A percentile compares a stretch with the other conserved stretches of the same genome.
These are phyloP conservation scores for Pseudocercospora crystallina DNA, from an alignment of 2,329 filamentous ascomycete genomes.

Conservation along the genomic window DNA sequence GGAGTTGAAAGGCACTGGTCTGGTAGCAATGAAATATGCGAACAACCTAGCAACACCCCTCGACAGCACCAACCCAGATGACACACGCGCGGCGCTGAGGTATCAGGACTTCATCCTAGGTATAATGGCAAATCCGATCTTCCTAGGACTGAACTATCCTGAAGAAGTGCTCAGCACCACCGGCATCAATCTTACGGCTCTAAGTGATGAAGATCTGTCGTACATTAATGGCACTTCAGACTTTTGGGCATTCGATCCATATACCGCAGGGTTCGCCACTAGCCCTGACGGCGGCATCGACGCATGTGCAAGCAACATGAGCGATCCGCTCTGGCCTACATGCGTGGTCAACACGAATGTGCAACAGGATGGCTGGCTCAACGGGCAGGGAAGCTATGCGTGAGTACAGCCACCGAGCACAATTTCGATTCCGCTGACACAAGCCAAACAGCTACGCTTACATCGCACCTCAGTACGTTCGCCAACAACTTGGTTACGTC, in stretches of 20 bases:
- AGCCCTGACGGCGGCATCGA: conserved; percentile 38
- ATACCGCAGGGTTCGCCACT: conserved; percentile 38
- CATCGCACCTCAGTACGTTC: conserved; percentile 59
- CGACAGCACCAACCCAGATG: conserved; percentile 39
- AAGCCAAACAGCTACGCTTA: conserved; percentile 37
- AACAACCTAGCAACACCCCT: conserved; percentile 40
- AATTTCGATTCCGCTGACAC: too few relatives aligned
- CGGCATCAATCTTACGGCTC: conserved; percentile 45
- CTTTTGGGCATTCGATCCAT: conserved; percentile 41
- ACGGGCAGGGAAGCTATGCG: conserved; percentile 23
- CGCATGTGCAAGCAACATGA: conserved; percentile 37
- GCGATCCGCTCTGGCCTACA: conserved; percentile 35
- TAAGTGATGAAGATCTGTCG: conserved; percentile 50
- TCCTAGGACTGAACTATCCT: conserved; percentile 51
- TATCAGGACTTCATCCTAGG: conserved; percentile 48
- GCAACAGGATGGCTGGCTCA: conserved; percentile 26
- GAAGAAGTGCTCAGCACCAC: conserved; percentile 49
- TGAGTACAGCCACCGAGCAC: not conserved
- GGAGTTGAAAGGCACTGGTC: conserved; percentile 52
- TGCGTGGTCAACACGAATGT: conserved; percentile 29
- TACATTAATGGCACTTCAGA: conserved; percentile 32
- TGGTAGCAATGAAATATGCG: conserved; percentile 51
- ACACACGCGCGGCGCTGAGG: conserved; percentile 48
- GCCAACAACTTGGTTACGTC: conserved; percentile 56
- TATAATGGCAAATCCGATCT: conserved; percentile 55